phyloP scores from a whole-genome alignment of 768 basidiomycete species.

The Boletellus ananas region DNA sequence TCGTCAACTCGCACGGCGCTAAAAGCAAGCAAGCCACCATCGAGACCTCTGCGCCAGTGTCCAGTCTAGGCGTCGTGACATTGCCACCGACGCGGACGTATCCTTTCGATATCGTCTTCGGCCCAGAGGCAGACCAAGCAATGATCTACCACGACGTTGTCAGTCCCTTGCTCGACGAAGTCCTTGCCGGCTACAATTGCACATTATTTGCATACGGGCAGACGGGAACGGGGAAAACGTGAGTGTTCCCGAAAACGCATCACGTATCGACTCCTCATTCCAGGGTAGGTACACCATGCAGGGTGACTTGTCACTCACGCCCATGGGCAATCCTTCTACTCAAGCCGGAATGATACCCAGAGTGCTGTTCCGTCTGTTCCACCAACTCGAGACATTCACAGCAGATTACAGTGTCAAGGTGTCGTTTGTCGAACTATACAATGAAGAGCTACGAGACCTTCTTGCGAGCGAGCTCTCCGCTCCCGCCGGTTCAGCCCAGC shows the following conservation, averaged over 20 bases:
- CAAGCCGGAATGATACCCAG: slow-evolving; percentile 97
- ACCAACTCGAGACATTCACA: slow-evolving; percentile 71
- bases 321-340: slow-evolving; percentile 82
- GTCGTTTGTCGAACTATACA: slow-evolving; percentile 94
- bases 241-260: slow-evolving; percentile 30
- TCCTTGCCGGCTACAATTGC: slow-evolving; percentile 95
- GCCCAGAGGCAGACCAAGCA: slow-evolving; percentile 93
- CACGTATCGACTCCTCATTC: slow-evolving; percentile 10
- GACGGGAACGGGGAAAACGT: slow-evolving; percentile 99
- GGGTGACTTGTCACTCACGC: slow-evolving; percentile 80
- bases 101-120: slow-evolving; percentile 93
- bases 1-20: slow-evolving; percentile 74
- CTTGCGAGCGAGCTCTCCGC: slow-evolving; percentile 74
- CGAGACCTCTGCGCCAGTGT: slow-evolving; percentile 67
- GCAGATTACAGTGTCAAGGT: slow-evolving; percentile 90
- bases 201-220: slow-evolving; percentile 98
- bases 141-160: slow-evolving; percentile 94
- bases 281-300: slow-evolving; percentile 89
- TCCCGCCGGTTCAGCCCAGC: slow-evolving; percentile 64
- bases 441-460: slow-evolving; percentile 96
- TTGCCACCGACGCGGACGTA: slow-evolving; percentile 82
- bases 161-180: slow-evolving; percentile 87
- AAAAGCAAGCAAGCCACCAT: slow-evolving; percentile 75
- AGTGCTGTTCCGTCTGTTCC: slow-evolving; percentile 86
- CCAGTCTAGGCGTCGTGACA: slow-evolving; percentile 69